Base-by-base conservation (phyloP, 305 asterid genomes). In the Fraxinus floribunda region DNA sequence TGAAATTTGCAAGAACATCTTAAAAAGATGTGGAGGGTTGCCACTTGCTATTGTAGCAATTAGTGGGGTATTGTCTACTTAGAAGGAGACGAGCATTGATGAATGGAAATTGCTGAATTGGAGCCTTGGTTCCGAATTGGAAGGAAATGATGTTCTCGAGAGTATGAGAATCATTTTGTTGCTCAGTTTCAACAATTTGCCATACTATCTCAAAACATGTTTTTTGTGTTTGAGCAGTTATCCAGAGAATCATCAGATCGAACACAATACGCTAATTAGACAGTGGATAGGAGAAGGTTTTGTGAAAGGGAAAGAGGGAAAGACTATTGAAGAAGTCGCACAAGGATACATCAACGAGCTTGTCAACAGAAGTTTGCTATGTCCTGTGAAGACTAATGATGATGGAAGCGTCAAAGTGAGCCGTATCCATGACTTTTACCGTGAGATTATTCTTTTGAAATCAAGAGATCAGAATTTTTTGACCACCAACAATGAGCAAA, bases 381-480 rank as follows among this genome's bases (percentile, higher is more conserved):
- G 75, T 39, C 38, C 72, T n/a, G 55, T 16, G 22, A 1, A n/a
- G n/a, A 30, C 11, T 8, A 3, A 2, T 8, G 0, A 0, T 8
- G 76, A 76, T 76, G 76, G 81, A 68, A 34, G 6, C 1, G 7
- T 71, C 1, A 0, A 7, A 1, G 2, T 0, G n/a, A 66, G 13
- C 34, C 77, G 62, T 4, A n/a, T 83, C 55, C 86, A 83, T 60
- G 83, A 83, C 34, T 16, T 83, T 39, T 1, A 79, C n/a, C 71
- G 49, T 0, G 80, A 78, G 15, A 30, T 83, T 10, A 74, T 74
- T 30, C 77, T 78, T 11, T 38, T 30, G 0, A 79, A 83, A 34
- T 36, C 77, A 30, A 83, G 34, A 10, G 78, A 78, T 18, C 39
- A 74, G 4, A 34, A 24, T 9, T 24, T 83, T 20, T 3, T 10